A percentile compares a stretch with the other conserved stretches of the same genome.
Conservation (phyloP, 169 alveolate species). For the Plasmodium billcollinsi region DNA sequence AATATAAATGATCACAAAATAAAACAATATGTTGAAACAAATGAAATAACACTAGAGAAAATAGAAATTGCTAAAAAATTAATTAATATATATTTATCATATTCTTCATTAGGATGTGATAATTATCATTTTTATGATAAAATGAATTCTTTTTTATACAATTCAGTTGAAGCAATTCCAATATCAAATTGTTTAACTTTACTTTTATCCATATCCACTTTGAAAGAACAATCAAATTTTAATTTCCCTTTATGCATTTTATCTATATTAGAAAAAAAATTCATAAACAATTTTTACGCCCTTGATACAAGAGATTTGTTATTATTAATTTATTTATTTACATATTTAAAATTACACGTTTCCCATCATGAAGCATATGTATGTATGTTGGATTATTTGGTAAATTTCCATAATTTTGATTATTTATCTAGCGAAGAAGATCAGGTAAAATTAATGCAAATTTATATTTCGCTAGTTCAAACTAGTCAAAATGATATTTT, state of each 20-base stretch:
- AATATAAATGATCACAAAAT: no score
- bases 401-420: conserved; percentile 14
- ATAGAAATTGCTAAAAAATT: conserved; percentile 46
- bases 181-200: conserved; percentile 38
- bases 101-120: conserved; percentile 31
- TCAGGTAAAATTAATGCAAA: conserved; percentile 48
- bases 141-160: conserved; percentile 38
- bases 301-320: conserved; percentile 50
- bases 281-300: conserved; percentile 33
- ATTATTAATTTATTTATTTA: conserved; percentile 47
- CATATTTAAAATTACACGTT: conserved; percentile 41
- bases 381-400: conserved; percentile 43
- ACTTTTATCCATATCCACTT: conserved; percentile 31
- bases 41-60: neutral
- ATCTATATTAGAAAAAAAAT: conserved; percentile 49
- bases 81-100: conserved; percentile 58
- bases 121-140: conserved; percentile 62
- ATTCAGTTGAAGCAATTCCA: conserved; percentile 16
- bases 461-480: conserved; percentile 30
- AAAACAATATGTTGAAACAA: neutral
- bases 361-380: conserved; percentile 22
- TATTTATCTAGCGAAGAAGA: conserved; percentile 8
- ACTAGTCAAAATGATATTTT: neutral
- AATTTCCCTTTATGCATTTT: conserved; percentile 69
- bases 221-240: conserved; percentile 32